Evolutionary conservation across 495 filamentous ascomycete genomes (phyloP), one percentile per base, ranked within the genome.

Genomic region (Annulohypoxylon stygium): DNA sequence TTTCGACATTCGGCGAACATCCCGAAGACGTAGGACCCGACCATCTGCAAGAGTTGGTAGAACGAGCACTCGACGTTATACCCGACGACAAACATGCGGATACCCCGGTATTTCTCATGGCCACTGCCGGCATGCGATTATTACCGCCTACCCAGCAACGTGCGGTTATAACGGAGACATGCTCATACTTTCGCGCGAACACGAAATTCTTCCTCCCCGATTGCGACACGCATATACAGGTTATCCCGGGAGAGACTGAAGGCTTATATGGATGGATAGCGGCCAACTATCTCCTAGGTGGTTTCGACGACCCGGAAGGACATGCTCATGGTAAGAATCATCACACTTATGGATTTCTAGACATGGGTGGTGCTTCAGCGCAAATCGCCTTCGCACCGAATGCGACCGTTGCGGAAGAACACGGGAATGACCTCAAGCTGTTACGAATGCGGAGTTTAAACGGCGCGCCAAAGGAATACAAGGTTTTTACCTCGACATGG

Each of bases 301-400:
- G 93, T 2, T 98, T 98, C 71, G 92, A 98, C 78, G 81, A 86
- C n/a, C 92, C 94, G 0, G 84, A 88, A 26, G 82, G 87, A 25
- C 93, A 97, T 73, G 78, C 80, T 18, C 88, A 89, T 70, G 94
- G 94, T 16, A 94, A 97, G 75, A 91, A 89, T 25, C 96, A 98
- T 74, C 92, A 96, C 75, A 99, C 96, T 0, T 99, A 98, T 79
- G 96, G 96, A 0, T 99, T 99, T 78, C 81, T 99, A 60, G 96
- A 99, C 79, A 98, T 99, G 96, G 96, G 96, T 26, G 96, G 96
- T 16, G 96, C 96, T 16, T 98, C 95, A 0, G 94, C 96, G 18
- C 96, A 98, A 79, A 98, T 99, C 74, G 96, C 96, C 5, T 99
- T 99, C 79, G 94, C 95, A 9, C 96, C 96, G 0, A 99, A 99